These are phyloP conservation scores for Wickerhamiella nectarea DNA, from an alignment of 805 yeast species.

Conservation along the genomic window DNA sequence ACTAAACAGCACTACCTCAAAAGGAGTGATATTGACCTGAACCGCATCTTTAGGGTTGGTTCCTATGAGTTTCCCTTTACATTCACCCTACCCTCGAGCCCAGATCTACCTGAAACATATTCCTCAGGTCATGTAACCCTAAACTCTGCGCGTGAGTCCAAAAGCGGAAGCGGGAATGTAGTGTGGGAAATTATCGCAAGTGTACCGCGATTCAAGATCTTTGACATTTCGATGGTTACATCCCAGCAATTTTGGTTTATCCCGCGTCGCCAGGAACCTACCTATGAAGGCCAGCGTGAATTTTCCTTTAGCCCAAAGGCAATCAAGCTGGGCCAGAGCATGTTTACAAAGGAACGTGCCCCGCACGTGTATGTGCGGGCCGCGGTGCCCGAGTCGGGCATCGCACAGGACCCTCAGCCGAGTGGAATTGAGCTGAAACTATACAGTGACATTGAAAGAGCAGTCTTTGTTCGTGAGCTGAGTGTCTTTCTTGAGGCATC, in stretches of 20 bases:
- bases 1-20: background rate
- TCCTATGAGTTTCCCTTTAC: slow-evolving; percentile 69
- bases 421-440: background rate
- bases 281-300: background rate
- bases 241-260: slow-evolving; percentile 8
- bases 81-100: slow-evolving; percentile 44
- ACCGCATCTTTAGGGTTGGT: slow-evolving; percentile 27
- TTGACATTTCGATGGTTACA: slow-evolving; percentile 6
- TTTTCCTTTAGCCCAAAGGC: slow-evolving; percentile 1
- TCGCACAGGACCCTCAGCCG: background rate
- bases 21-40: background rate
- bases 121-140: slow-evolving; percentile 6
- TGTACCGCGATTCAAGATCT: slow-evolving; percentile 5
- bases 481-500: background rate
- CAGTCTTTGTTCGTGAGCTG: background rate
- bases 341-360: background rate
- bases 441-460: slow-evolving; percentile 4
- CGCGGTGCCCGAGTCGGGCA: slow-evolving; percentile 2
- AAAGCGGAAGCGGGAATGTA: slow-evolving; percentile 2
- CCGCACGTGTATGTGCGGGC: slow-evolving; percentile 1
- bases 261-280: background rate
- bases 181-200: slow-evolving; percentile 7
- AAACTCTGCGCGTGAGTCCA: slow-evolving; percentile 1
- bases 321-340: background rate
- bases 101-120: slow-evolving; percentile 10